phyloP scores from a whole-genome alignment of 208 protist genomes.

The Trichomonas tenax region DNA sequence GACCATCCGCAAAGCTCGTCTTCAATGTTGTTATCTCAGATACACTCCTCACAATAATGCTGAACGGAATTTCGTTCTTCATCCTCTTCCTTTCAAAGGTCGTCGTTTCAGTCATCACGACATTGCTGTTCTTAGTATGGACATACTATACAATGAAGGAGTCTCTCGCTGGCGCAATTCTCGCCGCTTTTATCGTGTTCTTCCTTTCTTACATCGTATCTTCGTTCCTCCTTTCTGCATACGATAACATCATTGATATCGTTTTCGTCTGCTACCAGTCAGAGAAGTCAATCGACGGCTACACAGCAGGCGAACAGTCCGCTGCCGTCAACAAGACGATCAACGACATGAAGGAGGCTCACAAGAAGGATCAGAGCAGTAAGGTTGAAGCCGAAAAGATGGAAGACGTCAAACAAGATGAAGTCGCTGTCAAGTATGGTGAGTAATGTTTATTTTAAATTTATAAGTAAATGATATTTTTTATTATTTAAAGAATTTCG shows the following conservation, averaged over 20 bases:
- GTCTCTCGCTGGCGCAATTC: background rate
- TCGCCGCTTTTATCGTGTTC: background rate
- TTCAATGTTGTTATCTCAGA: background rate
- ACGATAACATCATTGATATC: background rate
- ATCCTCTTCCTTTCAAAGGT: background rate
- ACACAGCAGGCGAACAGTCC: background rate
- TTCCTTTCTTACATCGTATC: background rate
- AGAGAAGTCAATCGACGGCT: background rate
- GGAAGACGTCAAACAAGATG: background rate
- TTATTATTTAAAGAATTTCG: too few relatives aligned
- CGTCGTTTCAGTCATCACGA: background rate
- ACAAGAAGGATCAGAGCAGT: background rate
- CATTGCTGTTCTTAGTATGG: background rate
- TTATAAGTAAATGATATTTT: too few relatives aligned
- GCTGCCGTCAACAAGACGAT: background rate
- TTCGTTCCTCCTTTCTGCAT: background rate
- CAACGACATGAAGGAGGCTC: background rate
- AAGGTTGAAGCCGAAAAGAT: background rate
- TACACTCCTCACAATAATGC: background rate
- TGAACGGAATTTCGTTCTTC: background rate
- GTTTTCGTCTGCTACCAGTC: background rate
- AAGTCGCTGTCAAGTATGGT: background rate
- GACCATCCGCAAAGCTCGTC: background rate
- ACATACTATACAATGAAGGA: background rate
- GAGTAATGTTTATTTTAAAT: background rate